These are phyloP conservation scores for Begonia fuchsioides DNA, from an alignment of 306 rosid genomes.

Conservation along the genomic window DNA sequence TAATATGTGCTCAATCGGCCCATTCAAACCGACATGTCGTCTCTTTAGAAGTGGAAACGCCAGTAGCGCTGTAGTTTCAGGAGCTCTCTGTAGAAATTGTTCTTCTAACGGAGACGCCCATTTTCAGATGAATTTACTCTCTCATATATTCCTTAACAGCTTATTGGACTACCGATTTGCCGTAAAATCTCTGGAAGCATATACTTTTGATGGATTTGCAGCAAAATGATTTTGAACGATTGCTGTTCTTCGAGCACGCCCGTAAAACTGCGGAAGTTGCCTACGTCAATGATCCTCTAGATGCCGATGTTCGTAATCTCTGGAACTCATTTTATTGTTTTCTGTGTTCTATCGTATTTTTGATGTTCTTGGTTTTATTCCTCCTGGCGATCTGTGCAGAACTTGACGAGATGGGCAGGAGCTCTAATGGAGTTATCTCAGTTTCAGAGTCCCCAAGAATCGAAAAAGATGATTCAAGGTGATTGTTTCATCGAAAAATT, in stretches of 20 bases:
- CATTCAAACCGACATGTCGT: no score
- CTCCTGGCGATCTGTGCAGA: slow-evolving; percentile 21
- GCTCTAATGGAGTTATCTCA: slow-evolving; percentile 68
- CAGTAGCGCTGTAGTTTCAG: no score
- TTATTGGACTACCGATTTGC: no score
- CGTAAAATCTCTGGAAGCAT: no score
- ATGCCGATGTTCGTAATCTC: slow-evolving; percentile 48
- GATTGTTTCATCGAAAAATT: not conserved
- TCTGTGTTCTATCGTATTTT: not conserved
- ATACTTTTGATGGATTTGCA: slow-evolving; percentile 40
- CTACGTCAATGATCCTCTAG: slow-evolving; percentile 49
- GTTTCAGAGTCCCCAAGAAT: slow-evolving; percentile 48
- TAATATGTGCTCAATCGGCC: no score
- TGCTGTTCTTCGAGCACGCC: slow-evolving; percentile 75
- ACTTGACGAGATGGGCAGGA: slow-evolving; percentile 87
- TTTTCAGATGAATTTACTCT: no score
- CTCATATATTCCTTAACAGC: no score
- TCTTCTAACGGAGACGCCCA: no score
- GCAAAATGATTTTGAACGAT: slow-evolving; percentile 50
- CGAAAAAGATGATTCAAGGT: slow-evolving; percentile 66
- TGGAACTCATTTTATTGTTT: not conserved
- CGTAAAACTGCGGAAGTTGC: slow-evolving; percentile 50
- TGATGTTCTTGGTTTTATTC: not conserved
- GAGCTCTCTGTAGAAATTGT: no score
- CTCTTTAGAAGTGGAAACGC: no score